Evolutionary conservation across 2,329 filamentous ascomycete species (phyloP).

Genomic region (Aspergillus sp.): DNA sequence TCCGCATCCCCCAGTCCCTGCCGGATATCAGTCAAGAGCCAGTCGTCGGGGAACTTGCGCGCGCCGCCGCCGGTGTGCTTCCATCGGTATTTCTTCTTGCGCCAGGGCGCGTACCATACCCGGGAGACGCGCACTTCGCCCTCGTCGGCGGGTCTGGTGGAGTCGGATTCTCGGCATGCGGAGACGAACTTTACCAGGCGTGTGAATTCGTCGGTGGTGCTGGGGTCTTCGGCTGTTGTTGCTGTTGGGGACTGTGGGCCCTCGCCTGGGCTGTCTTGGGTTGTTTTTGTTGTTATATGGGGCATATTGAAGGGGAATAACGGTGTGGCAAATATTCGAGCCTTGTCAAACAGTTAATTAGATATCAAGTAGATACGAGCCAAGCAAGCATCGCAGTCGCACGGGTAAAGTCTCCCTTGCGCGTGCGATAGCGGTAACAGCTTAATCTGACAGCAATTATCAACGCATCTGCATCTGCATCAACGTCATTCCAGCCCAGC

Average conservation of each 20-base stretch:
- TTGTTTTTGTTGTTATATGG: not conserved
- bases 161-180: not conserved
- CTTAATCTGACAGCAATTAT: not conserved
- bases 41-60: conserved; percentile 60
- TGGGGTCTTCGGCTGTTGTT: not conserved
- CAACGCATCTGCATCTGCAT: no score
- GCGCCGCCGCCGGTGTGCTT: conserved; percentile 20
- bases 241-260: not conserved
- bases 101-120: conserved; percentile 61
- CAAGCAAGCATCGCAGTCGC: not conserved
- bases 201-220: not conserved
- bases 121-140: not conserved
- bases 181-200: not conserved
- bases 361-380: not conserved
- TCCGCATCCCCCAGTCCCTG: conserved; percentile 60
- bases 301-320: not conserved
- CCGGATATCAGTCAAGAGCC: conserved; percentile 67
- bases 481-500: not conserved
- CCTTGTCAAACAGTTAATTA: not conserved
- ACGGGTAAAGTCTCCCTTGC: not conserved
- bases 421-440: not conserved
- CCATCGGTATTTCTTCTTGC: conserved; percentile 35
- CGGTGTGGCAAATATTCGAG: not conserved
- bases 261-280: not conserved
- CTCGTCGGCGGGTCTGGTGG: not conserved